phyloP scores from a whole-genome alignment of 2,329 filamentous ascomycete species.

The Alternaria brassicicola region DNA sequence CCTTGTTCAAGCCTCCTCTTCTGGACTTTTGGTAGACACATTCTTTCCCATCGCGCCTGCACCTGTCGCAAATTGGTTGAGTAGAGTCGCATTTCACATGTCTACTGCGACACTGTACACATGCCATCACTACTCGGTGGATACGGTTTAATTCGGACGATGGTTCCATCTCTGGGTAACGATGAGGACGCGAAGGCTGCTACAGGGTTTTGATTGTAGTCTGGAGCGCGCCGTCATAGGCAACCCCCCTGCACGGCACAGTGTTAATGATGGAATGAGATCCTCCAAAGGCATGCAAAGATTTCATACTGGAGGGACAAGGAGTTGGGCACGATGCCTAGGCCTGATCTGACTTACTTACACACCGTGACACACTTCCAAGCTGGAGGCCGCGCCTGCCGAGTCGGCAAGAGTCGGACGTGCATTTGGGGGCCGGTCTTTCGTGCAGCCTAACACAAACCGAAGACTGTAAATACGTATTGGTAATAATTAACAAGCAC shows the following conservation, averaged over 20 bases:
- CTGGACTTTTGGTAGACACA: constrained; percentile 42
- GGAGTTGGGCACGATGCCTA: not conserved
- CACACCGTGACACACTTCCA: not conserved
- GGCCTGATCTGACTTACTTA: not conserved
- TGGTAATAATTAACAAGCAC: not conserved
- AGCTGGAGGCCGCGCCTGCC: not conserved
- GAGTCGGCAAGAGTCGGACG: constrained; percentile 1
- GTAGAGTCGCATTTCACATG: constrained; percentile 46
- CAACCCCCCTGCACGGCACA: not conserved
- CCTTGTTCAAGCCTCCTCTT: constrained; percentile 45
- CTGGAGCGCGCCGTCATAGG: not conserved
- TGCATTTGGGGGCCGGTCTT: not conserved
- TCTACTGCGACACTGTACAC: constrained; percentile 41
- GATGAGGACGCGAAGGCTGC: not conserved
- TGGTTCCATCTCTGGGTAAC: constrained; percentile 26
- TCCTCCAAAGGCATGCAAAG: not conserved
- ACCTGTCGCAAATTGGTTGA: constrained; percentile 40
- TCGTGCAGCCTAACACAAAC: not conserved
- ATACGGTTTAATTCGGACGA: constrained; percentile 25
- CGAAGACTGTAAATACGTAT: not conserved
- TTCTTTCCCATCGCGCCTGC: constrained; percentile 42
- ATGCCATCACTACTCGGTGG: constrained; percentile 41
- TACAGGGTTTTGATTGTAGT: not conserved
- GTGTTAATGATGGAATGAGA: not conserved
- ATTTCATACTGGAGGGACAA: not conserved